Percentiles rank a stretch among this genome's conserved stretches.
Conservation (phyloP, 352 stramenopile species). For the Plasmopara viticola region DNA sequence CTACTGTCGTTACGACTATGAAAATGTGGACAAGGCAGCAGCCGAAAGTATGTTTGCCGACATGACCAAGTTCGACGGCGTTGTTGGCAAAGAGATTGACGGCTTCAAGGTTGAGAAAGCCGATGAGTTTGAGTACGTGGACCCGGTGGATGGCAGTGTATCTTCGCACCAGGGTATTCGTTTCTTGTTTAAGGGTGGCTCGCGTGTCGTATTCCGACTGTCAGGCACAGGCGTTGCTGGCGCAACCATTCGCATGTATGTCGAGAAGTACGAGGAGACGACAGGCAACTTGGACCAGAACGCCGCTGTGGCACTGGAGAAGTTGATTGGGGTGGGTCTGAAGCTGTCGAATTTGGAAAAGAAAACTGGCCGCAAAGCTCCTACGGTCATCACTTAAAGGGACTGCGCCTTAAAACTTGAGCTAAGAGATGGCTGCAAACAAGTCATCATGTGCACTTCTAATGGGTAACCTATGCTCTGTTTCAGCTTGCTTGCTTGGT, state of each 20-base stretch:
- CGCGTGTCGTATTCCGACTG: slow-evolving; percentile 96
- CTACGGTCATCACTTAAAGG: slow-evolving; percentile 97
- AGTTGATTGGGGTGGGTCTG: slow-evolving; percentile 91
- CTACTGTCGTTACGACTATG: slow-evolving; percentile 99
- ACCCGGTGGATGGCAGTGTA: slow-evolving; percentile 96
- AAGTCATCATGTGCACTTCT: too few relatives aligned
- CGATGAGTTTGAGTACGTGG: slow-evolving; percentile 98
- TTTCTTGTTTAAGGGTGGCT: slow-evolving; percentile 93
- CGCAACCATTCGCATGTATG: slow-evolving; percentile 98
- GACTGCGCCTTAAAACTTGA: background rate
- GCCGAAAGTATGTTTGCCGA: slow-evolving; percentile 70
- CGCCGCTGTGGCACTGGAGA: slow-evolving; percentile 67
- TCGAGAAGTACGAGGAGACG: slow-evolving; percentile 97
- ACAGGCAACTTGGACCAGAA: slow-evolving; percentile 81
- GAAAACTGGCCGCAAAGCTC: slow-evolving; percentile 89
- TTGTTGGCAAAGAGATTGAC: slow-evolving; percentile 62
- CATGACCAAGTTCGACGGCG: slow-evolving; percentile 63
- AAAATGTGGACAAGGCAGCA: slow-evolving; percentile 92
- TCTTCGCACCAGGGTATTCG: slow-evolving; percentile 96
- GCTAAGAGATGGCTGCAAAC: too few relatives aligned
- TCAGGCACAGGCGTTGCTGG: slow-evolving; percentile 96
- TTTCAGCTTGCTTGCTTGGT: slow-evolving; percentile 7
- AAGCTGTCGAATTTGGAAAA: slow-evolving; percentile 90
- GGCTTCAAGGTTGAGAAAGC: slow-evolving; percentile 79
- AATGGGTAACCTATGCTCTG: too few relatives aligned